Evolutionary conservation across 1,284 basidiomycete genomes (phyloP).

Genomic region (Grifola frondosa): DNA sequence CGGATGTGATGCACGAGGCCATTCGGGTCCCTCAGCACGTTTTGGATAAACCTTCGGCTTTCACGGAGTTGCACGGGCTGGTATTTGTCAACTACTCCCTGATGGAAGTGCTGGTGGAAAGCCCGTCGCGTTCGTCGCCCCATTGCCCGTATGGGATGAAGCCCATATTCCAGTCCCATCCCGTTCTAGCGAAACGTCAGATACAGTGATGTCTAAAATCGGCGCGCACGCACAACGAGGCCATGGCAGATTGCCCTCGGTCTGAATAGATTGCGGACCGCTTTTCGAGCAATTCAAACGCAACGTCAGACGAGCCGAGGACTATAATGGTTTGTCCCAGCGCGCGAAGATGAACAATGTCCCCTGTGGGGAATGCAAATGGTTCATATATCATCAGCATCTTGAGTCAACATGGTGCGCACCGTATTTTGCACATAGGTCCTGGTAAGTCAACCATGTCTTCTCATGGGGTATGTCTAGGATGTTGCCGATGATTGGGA

Average conservation of each 20-base stretch:
- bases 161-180: slow-evolving; percentile 2
- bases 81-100: slow-evolving; percentile 1
- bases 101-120: slow-evolving; percentile 11
- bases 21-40: no score
- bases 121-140: slow-evolving; percentile 8
- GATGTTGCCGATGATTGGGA: not conserved
- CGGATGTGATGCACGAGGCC: no score
- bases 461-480: not conserved
- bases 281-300: slow-evolving; percentile 33
- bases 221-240: slow-evolving; percentile 7
- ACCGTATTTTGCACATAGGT: not conserved
- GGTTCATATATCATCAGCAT: no score
- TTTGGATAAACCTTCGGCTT: slow-evolving; percentile 7
- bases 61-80: slow-evolving; percentile 6
- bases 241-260: not conserved
- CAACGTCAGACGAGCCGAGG: slow-evolving; percentile 31
- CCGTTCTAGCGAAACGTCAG: not conserved
- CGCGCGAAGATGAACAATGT: slow-evolving; percentile 29
- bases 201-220: no score
- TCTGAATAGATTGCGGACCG: slow-evolving; percentile 32
- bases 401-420: not conserved
- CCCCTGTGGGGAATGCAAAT: slow-evolving; percentile 14
- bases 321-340: slow-evolving; percentile 30
- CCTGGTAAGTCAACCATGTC: not conserved
- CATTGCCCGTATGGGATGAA: slow-evolving; percentile 6